Evolutionary conservation across 768 basidiomycete genomes (phyloP).

Genomic region (Neoboletus subvelutipes): DNA sequence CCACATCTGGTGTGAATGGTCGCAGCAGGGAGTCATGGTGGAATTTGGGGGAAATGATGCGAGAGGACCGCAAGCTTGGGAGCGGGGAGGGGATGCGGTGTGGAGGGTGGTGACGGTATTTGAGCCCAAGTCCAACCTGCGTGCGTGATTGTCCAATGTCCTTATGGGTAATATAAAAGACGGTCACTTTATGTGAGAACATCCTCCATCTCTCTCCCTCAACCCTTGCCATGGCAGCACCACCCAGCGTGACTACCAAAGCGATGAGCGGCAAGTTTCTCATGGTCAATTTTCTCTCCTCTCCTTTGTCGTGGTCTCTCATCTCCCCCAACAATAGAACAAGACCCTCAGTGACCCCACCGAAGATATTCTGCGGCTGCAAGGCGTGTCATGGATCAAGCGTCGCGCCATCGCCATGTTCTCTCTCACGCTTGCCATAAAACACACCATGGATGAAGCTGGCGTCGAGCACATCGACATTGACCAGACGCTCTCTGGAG

Average conservation of each 20-base stretch:
- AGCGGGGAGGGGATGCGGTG: constrained; percentile 74
- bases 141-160: background rate
- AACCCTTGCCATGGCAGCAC: constrained; percentile 57
- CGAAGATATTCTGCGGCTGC: constrained; percentile 64
- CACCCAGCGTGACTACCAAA: constrained; percentile 55
- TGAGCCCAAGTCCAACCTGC: constrained; percentile 18
- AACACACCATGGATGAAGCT: constrained; percentile 61
- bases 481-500: constrained; percentile 62
- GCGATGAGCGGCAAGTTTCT: constrained; percentile 60
- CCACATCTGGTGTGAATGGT: constrained; percentile 94
- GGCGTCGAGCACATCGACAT: constrained; percentile 67
- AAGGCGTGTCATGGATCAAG: constrained; percentile 73
- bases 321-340: constrained; percentile 45
- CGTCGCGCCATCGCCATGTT: constrained; percentile 59
- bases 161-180: constrained; percentile 9
- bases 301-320: background rate
- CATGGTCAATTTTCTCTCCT: constrained; percentile 45
- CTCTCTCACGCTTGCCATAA: constrained; percentile 58
- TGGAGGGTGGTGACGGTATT: constrained; percentile 80
- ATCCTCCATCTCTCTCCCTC: background rate
- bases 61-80: constrained; percentile 83
- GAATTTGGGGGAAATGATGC: constrained; percentile 82
- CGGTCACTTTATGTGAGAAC: background rate
- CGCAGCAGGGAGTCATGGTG: constrained; percentile 75
- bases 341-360: constrained; percentile 60